These are phyloP conservation scores for Hemisphaericaspora nanyangensis DNA, from an alignment of 805 yeast species.

Conservation along the genomic window DNA sequence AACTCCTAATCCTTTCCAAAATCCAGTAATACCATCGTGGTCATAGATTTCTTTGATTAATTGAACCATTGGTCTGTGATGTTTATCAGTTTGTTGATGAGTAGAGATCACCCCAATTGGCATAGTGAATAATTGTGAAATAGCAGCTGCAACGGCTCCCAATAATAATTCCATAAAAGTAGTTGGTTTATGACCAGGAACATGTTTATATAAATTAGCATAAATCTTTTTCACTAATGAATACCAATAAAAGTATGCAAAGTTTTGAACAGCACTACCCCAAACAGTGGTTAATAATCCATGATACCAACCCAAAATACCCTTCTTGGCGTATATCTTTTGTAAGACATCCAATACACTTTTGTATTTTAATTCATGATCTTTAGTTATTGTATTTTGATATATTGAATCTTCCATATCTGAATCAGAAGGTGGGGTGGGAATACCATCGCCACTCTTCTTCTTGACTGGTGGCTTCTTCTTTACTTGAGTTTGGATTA, in stretches of 20 bases:
- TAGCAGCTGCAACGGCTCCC: slow-evolving; percentile 80
- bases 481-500: slow-evolving; percentile 67
- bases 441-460: slow-evolving; percentile 1
- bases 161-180: slow-evolving; percentile 67
- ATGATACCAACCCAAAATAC: slow-evolving; percentile 65
- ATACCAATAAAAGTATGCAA: slow-evolving; percentile 87
- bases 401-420: slow-evolving; percentile 18
- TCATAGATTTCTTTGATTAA: slow-evolving; percentile 46
- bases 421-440: slow-evolving; percentile 10
- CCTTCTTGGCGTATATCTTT: slow-evolving; percentile 56
- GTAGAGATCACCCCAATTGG: slow-evolving; percentile 77
- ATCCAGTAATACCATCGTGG: slow-evolving; percentile 65
- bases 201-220: slow-evolving; percentile 33
- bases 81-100: slow-evolving; percentile 52
- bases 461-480: slow-evolving; percentile 10
- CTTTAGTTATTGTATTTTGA: slow-evolving; percentile 4
- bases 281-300: slow-evolving; percentile 66
- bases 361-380: slow-evolving; percentile 39
- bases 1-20: slow-evolving; percentile 84
- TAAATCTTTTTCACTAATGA: slow-evolving; percentile 61
- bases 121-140: slow-evolving; percentile 74
- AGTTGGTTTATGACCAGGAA: slow-evolving; percentile 38
- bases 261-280: slow-evolving; percentile 74
- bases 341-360: slow-evolving; percentile 60
- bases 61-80: slow-evolving; percentile 27